Base-by-base conservation (phyloP, 345 rosid genomes). In the Populus ilicifolia region DNA sequence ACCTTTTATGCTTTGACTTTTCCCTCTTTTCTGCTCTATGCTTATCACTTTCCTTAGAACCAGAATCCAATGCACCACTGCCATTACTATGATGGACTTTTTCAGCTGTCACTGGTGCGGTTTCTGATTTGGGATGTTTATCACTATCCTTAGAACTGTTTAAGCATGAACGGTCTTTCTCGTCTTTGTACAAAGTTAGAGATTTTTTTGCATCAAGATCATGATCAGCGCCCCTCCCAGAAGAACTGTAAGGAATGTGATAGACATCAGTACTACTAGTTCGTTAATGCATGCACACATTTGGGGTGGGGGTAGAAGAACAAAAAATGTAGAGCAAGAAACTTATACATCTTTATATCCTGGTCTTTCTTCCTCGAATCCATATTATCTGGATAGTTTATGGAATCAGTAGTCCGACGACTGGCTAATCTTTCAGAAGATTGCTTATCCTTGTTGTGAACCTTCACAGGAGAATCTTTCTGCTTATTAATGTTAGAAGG, bases 1-100 rank as follows among this genome's bases (percentile, higher is more conserved):
- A 86, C 78, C 90, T 85, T 84, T 86, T 94, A 82, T 84, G 89
- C 84, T 86, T 92, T 81, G 87, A 85, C 77, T 80, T 91, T 83
- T 86, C 90, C 82, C 84, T 90, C 33, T 64, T 81, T 73, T 84
- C 87, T n/a, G 78, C 46, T 71, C 71, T 81, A 79, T 25, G 84
- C 80, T 82, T 84, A 74, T 77, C 89, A 74, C 76, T 85, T 80
- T 83, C 91, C 79, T 87, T 88, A 27, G 92, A 91, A 74, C 80
- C 91, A 65, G 90, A 84, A 78, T 86, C 88, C 69, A 76, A 63
- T 35, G 74, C 75, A 77, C 83, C 87, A 78, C 81, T 79, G 84
- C 81, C 81, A 71, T 87, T 80, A 64, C 82, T 80, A 65, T 70
- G 75, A 73, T 87, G 82, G 65, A 63, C 83, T 68, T 89, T 90